A percentile compares a stretch with the other conserved stretches of the same genome.
These are phyloP conservation scores for Aspergillus brunneoviolaceus DNA, from an alignment of 2,329 filamentous ascomycete genomes.

Conservation along the genomic window DNA sequence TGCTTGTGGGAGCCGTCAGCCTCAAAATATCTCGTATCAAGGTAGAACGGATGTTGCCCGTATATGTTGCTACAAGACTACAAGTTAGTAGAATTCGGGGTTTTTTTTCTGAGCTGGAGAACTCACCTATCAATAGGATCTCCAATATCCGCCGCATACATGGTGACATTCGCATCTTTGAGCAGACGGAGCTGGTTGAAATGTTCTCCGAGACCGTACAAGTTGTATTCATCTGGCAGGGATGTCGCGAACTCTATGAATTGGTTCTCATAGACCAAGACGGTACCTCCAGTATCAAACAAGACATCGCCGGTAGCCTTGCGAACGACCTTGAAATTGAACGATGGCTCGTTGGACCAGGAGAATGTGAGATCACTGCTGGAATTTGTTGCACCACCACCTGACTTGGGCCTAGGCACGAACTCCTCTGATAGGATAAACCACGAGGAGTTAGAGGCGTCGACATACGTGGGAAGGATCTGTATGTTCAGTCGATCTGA, in stretches of 20 bases:
- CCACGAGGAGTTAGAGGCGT: slow-evolving; percentile 62
- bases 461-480: slow-evolving; percentile 66
- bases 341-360: slow-evolving; percentile 59
- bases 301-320: slow-evolving; percentile 63
- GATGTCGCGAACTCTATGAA: slow-evolving; percentile 71
- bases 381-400: slow-evolving; percentile 39
- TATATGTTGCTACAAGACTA: slow-evolving; percentile 62
- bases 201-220: slow-evolving; percentile 72
- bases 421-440: slow-evolving; percentile 66
- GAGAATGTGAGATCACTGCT: slow-evolving; percentile 51
- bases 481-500: slow-evolving; percentile 66
- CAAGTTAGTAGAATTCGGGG: not conserved
- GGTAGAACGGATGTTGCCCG: slow-evolving; percentile 73
- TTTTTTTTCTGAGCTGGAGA: not conserved
- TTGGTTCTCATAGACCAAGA: slow-evolving; percentile 72
- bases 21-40: slow-evolving; percentile 75
- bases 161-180: slow-evolving; percentile 68
- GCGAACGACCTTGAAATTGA: slow-evolving; percentile 57
- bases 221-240: slow-evolving; percentile 69
- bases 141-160: slow-evolving; percentile 67
- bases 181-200: slow-evolving; percentile 71
- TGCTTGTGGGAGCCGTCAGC: slow-evolving; percentile 53
- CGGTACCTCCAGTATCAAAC: slow-evolving; percentile 64
- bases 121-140: slow-evolving; percentile 51
- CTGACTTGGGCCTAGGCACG: slow-evolving; percentile 56